Percentiles rank a stretch among this genome's conserved stretches.
Conservation (phyloP, 2,329 filamentous ascomycete genomes). For the Colletotrichum kahawae region DNA sequence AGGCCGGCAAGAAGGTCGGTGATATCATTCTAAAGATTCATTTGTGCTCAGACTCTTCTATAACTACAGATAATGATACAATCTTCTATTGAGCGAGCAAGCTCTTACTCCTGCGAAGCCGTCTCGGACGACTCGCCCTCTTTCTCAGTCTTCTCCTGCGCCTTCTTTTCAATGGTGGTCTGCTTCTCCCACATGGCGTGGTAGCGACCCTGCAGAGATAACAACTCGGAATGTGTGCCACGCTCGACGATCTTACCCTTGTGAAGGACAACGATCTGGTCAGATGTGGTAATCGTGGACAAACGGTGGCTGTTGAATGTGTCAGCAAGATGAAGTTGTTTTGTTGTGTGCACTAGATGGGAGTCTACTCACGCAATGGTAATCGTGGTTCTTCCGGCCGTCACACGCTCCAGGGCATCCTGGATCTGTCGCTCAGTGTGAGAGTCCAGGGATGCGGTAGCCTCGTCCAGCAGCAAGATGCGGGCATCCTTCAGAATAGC, state of each 20-base stretch:
- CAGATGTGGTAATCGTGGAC: conserved; percentile 61
- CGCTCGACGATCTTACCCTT: conserved; percentile 55
- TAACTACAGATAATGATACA: neutral
- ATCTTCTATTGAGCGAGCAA: neutral
- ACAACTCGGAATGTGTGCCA: conserved; percentile 53
- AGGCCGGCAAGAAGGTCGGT: neutral
- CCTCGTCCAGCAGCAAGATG: conserved; percentile 74
- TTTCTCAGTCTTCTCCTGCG: conserved; percentile 10
- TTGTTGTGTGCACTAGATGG: neutral
- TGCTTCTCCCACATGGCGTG: conserved; percentile 59
- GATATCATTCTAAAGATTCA: neutral
- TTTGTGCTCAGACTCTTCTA: neutral
- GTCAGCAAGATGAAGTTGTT: neutral
- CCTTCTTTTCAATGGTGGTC: conserved; percentile 44
- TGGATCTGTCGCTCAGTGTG: conserved; percentile 65
- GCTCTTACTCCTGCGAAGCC: conserved; percentile 3
- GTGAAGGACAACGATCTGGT: conserved; percentile 59
- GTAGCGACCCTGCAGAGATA: conserved; percentile 51
- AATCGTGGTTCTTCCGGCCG: conserved; percentile 55
- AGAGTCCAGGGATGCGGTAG: conserved; percentile 72
- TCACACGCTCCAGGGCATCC: conserved; percentile 53
- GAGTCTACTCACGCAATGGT: conserved; percentile 48
- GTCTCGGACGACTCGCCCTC: conserved; percentile 17
- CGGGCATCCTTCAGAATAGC: conserved; percentile 73
- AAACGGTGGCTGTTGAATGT: conserved; percentile 50